Evolutionary conservation across 495 filamentous ascomycete genomes (phyloP).

Genomic region (Penicillium samsonianum): DNA sequence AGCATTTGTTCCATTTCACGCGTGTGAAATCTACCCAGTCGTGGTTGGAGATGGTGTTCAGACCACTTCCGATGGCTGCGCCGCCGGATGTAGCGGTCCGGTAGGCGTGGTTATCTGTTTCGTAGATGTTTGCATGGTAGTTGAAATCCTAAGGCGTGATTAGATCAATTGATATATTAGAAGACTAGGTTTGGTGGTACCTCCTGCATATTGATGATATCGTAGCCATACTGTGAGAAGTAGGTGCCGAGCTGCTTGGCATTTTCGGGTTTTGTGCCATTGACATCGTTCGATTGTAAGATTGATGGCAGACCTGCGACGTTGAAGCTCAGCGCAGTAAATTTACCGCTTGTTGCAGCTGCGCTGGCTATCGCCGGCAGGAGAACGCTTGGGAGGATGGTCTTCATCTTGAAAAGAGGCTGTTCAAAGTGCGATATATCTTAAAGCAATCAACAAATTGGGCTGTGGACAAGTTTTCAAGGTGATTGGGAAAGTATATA

Average conservation of each 20-base stretch:
- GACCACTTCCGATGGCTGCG: slow-evolving; percentile 58
- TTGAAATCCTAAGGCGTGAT: slow-evolving; percentile 53
- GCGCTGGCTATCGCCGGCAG: slow-evolving; percentile 14
- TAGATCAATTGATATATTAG: not conserved
- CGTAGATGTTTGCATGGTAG: slow-evolving; percentile 61
- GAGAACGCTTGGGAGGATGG: slow-evolving; percentile 3
- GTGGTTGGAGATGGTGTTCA: slow-evolving; percentile 61
- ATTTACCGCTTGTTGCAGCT: slow-evolving; percentile 28
- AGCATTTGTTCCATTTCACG: slow-evolving; percentile 59
- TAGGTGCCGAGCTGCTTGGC: slow-evolving; percentile 48
- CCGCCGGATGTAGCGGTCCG: slow-evolving; percentile 62
- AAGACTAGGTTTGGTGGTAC: slow-evolving; percentile 20
- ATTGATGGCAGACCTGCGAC: slow-evolving; percentile 60
- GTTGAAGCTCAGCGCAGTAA: slow-evolving; percentile 59
- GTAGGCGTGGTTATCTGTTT: slow-evolving; percentile 54
- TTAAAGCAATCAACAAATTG: not conserved
- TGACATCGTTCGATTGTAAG: slow-evolving; percentile 53
- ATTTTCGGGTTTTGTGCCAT: slow-evolving; percentile 56
- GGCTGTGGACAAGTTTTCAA: not conserved
- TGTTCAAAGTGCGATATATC: not conserved
- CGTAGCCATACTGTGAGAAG: slow-evolving; percentile 54
- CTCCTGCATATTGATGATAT: slow-evolving; percentile 64
- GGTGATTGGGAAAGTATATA: not conserved
- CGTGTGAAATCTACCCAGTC: slow-evolving; percentile 57
- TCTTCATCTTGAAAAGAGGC: slow-evolving; percentile 4